Evolutionary conservation across 192 early-diverging fungal genomes (phyloP), one percentile per base, ranked within the genome.

Genomic region (Coemansia sp.): DNA sequence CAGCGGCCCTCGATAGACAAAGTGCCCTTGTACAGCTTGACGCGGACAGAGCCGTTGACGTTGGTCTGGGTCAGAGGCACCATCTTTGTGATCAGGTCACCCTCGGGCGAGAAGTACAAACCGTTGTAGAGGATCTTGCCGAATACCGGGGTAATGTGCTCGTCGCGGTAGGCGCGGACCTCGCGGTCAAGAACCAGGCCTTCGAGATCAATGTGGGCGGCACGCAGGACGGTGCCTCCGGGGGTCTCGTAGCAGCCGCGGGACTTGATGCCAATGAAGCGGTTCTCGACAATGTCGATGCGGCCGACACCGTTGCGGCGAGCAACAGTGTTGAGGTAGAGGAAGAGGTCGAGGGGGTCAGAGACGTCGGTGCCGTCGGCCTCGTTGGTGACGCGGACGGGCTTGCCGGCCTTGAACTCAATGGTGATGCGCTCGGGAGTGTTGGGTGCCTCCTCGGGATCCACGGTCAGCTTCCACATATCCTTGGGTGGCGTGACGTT

Each of bases 221-320:
- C 90, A 76, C 94, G 93, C 64, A 99, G 86, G 60, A 99, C 92
- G 21, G 97, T 99, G 63, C 96, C 97, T 23, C 93, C 97, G 60
- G 97, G 97, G 46, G 97, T 98, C 81, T 99, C 97, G 90, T 99
- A 99, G 86, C 97, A 99, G 76, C 97, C 96, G 42, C 96, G 94
- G 62, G 94, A 95, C 88, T 98, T 99, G 88, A 99, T 94, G 63
- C 96, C 96, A 71, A 99, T 96, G 84, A 96, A 99, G 51, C 97
- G 90, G 85, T 95, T 96, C 88, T 98, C 97, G 66, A 99, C 97
- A 85, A 99, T 99, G 80, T 99, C 97, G 69, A 99, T 90, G 77
- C 97, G 93, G 55, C 97, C 97, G 70, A 99, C 90, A 46, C 97
- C 97, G 86, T 99, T 95, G 84, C 95, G 94, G 63, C 97, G 90